A percentile compares a stretch with the other conserved stretches of the same genome.
Conservation (phyloP, 352 stramenopile species). For the Phytophthora hibernalis region DNA sequence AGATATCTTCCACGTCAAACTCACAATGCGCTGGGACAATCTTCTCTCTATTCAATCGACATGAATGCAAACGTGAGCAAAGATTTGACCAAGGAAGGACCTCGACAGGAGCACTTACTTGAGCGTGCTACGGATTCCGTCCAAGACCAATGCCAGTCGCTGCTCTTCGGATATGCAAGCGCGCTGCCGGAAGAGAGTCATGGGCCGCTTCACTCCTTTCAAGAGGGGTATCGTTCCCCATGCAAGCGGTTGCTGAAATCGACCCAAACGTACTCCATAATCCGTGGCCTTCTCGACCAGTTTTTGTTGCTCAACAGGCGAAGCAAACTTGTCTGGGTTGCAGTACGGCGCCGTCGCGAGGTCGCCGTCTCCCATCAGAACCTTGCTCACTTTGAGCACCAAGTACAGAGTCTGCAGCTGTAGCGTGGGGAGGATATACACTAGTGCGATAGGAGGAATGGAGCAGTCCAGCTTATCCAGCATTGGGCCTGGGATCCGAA, state of each 20-base stretch:
- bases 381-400: conserved; percentile 75
- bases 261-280: conserved; percentile 51
- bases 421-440: conserved; percentile 68
- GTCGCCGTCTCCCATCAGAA: conserved; percentile 63
- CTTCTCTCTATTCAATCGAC: conserved; percentile 46
- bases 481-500: conserved; percentile 45
- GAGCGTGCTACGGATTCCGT: conserved; percentile 57
- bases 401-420: conserved; percentile 58
- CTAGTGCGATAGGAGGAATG: conserved; percentile 40
- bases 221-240: conserved; percentile 64
- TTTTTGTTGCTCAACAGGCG: conserved; percentile 60
- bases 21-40: conserved; percentile 60
- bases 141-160: conserved; percentile 56
- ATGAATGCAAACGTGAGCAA: conserved; percentile 1
- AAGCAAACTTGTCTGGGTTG: conserved; percentile 60
- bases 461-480: conserved; percentile 17
- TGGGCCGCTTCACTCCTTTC: conserved; percentile 50
- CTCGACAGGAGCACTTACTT: conserved; percentile 42
- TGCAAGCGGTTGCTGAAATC: conserved; percentile 62
- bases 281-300: conserved; percentile 61
- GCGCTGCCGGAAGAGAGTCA: conserved; percentile 75
- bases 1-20: conserved; percentile 60
- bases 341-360: conserved; percentile 64
- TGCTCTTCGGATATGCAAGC: conserved; percentile 66
- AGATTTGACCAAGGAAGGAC: not conserved